A percentile compares a stretch with the other conserved stretches of the same genome.
Conservation (phyloP, 371 early-diverging fungal genomes). For the Apophysomyces elegans region DNA sequence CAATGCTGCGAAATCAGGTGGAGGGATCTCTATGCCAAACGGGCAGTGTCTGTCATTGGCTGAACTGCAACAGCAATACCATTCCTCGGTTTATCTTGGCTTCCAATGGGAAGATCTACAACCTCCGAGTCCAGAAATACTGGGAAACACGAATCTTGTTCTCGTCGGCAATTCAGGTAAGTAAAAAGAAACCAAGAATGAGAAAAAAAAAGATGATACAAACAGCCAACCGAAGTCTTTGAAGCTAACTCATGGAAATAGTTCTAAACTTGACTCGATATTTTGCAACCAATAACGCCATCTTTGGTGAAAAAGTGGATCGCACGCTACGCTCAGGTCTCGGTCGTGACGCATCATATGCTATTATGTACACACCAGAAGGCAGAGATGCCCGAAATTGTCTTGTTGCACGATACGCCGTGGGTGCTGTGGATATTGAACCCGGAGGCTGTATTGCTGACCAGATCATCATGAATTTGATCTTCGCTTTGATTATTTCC, state of each 20-base stretch:
- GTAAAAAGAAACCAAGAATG: background rate
- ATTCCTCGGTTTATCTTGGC: constrained; percentile 28
- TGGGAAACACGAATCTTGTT: constrained; percentile 35
- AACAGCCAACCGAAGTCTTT: too few species aligned
- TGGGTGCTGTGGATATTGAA: constrained; percentile 56
- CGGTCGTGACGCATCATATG: constrained; percentile 52
- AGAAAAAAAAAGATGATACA: constrained; percentile 1
- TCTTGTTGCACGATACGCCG: constrained; percentile 44
- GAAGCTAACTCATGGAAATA: constrained; percentile 8
- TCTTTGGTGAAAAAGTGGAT: constrained; percentile 38
- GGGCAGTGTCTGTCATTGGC: constrained; percentile 40
- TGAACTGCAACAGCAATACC: constrained; percentile 29
- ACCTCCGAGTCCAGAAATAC: constrained; percentile 20
- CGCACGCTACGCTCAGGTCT: constrained; percentile 32
- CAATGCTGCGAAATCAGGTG: constrained; percentile 16
- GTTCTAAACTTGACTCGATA: constrained; percentile 44
- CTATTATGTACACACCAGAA: constrained; percentile 34
- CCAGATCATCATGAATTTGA: constrained; percentile 49
- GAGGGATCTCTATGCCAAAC: constrained; percentile 28
- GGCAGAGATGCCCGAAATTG: constrained; percentile 48
- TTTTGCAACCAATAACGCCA: constrained; percentile 10
- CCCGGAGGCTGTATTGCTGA: constrained; percentile 63
- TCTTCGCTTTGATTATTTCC: constrained; percentile 50
- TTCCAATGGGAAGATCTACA: constrained; percentile 51
- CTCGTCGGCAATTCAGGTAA: constrained; percentile 60